Evolutionary conservation across 495 filamentous ascomycete genomes (phyloP).

Genomic region (Hyaloscypha bicolor): DNA sequence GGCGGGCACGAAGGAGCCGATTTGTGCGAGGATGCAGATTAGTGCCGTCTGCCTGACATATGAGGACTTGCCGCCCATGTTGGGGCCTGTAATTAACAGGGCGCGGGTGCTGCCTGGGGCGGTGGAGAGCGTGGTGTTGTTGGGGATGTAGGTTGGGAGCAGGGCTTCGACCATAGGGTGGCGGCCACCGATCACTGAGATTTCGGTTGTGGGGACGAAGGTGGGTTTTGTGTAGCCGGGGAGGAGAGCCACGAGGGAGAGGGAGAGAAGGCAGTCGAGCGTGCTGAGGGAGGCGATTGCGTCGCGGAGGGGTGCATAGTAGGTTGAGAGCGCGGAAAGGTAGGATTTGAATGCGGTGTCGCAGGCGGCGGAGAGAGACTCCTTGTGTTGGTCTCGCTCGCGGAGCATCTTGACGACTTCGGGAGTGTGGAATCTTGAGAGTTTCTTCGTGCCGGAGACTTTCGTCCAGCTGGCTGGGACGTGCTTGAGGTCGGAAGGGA

Average conservation of each 20-base stretch:
- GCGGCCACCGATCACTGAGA: conserved; percentile 74
- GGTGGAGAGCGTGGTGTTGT: conserved; percentile 70
- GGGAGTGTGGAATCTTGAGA: conserved; percentile 93
- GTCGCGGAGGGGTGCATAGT: conserved; percentile 89
- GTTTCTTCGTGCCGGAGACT: conserved; percentile 89
- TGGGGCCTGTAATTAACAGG: conserved; percentile 91
- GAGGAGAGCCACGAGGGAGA: conserved; percentile 78
- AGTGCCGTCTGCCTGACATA: conserved; percentile 93
- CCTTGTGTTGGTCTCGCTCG: conserved; percentile 93
- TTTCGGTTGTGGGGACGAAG: conserved; percentile 61
- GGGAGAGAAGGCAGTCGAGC: conserved; percentile 87
- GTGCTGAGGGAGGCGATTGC: conserved; percentile 83
- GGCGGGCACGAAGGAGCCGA: conserved; percentile 93
- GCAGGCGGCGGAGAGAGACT: conserved; percentile 88
- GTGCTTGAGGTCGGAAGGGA: conserved; percentile 75
- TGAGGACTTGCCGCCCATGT: conserved; percentile 97
- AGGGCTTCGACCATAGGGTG: conserved; percentile 98
- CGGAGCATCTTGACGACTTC: conserved; percentile 79
- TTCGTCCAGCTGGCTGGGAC: conserved; percentile 95
- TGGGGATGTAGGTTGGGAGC: conserved; percentile 88
- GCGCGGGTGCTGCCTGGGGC: conserved; percentile 64
- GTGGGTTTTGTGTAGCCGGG: conserved; percentile 90
- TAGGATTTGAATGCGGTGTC: conserved; percentile 78
- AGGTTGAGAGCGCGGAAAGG: conserved; percentile 69
- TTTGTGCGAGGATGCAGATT: conserved; percentile 90